Conservation (phyloP, 176 grass and related monocot genomes). For the Puya raimondii region DNA sequence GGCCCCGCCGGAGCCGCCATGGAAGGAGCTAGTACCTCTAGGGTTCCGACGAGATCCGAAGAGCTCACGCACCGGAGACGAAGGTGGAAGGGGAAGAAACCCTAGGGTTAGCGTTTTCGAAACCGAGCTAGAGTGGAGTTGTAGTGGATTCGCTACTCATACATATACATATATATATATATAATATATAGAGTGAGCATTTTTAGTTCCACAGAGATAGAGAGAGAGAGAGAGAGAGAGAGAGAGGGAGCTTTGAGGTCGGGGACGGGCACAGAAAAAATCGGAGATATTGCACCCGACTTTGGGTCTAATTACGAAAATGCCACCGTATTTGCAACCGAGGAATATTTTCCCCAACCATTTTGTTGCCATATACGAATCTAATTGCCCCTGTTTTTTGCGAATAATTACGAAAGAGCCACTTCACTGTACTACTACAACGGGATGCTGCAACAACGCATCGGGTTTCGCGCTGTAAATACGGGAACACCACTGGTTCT, state of each 20-base stretch:
- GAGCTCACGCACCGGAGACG: not conserved
- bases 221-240: not conserved
- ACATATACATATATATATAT: no score
- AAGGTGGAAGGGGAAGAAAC: not conserved
- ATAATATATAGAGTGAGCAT: not conserved
- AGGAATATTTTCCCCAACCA: no score
- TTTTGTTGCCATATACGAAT: no score
- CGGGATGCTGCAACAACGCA: no score
- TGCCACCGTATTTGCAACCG: not conserved
- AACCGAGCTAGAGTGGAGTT: no score
- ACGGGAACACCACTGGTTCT: no score
- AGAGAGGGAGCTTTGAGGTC: not conserved
- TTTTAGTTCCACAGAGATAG: not conserved
- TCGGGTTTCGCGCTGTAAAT: no score
- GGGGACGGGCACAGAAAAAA: not conserved
- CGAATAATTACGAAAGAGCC: no score
- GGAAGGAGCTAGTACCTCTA: not conserved
- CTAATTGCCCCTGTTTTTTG: no score
- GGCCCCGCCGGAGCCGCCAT: not conserved
- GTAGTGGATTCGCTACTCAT: no score
- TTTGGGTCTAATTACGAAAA: not conserved
- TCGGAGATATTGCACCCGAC: not conserved
- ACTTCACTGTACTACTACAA: no score
- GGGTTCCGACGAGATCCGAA: conserved; percentile 14
- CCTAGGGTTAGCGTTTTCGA: not conserved